Conservation (phyloP, 495 filamentous ascomycete species). For the Tuber brumale region DNA sequence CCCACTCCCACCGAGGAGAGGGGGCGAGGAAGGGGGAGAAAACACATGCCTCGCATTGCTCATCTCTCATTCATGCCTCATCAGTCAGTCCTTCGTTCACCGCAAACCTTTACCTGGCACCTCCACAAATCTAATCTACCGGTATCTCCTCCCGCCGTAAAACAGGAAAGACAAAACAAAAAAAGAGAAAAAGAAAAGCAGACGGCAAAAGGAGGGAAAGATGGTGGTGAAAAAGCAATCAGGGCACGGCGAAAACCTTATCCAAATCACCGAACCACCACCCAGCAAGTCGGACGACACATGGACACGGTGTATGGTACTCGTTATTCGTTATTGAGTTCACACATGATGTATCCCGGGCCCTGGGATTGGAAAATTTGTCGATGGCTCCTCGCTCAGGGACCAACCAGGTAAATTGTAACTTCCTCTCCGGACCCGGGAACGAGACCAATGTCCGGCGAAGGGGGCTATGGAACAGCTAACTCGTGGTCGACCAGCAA, state of each 20-base stretch:
- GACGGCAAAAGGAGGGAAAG: background rate
- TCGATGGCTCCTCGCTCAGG: background rate
- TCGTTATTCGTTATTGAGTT: background rate
- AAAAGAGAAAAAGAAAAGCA: background rate
- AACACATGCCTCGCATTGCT: background rate
- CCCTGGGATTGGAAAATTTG: background rate
- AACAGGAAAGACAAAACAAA: background rate
- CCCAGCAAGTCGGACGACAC: background rate
- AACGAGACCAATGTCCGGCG: background rate
- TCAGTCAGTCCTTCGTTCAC: background rate
- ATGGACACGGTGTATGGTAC: background rate
- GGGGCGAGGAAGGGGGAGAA: background rate
- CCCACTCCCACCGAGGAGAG: background rate
- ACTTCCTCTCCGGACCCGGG: background rate
- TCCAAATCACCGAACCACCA: background rate
- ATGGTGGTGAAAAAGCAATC: background rate
- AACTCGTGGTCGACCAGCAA: background rate
- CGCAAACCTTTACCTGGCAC: background rate
- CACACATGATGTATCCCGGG: background rate
- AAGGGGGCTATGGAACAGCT: background rate
- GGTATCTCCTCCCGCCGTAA: background rate
- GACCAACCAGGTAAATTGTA: background rate
- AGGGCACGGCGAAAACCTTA: background rate
- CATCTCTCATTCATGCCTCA: background rate
- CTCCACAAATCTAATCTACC: background rate